Evolutionary conservation across 2,329 filamentous ascomycete species (phyloP), one percentile per base, ranked within the genome.

Genomic region (Epichloe scottii): DNA sequence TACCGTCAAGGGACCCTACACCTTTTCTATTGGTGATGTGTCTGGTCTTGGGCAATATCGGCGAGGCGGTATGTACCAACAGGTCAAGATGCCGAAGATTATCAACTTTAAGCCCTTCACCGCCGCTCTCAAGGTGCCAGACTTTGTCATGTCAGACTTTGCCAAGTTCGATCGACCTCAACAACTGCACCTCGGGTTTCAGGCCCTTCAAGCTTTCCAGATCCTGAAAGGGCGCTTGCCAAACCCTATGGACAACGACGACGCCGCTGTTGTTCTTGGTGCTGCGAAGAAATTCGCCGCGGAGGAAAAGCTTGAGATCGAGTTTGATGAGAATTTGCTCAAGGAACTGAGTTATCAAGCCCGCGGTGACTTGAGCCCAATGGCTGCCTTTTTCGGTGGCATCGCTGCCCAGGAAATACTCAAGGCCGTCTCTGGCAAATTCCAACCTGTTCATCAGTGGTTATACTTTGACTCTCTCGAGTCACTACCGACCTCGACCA

Each of bases 381-480:
- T 98, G 79, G 89, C 90, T 23, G 91, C 93, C 17, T 87, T 96
- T 70, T 97, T 96, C 63, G 93, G 93, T 66, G 93, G 93, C 59
- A 79, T 96, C 59, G 80, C 88, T 26, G 93, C 93, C 1, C 93
- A 98, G 66, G 93, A 98, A 68, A 85, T 96, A 21, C 78, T 98
- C 54, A 98, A 98, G 71, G 89, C 91, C 17, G 88, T 98, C 6
- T 98, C 93, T 49, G 93, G 93, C 59, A 98, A 98, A 70, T 98
- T 98, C 72, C 82, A 89, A 61, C 93, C 93, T n/a, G 84, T 97
- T 57, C 79, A 86, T 59, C 93, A 98, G 67, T 97, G 87, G 82
- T 78, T 98, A 66, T 97, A 98, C 74, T 94, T 96, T 60, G 93
- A 98, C 68, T 95, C 93, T 1, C 74, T 98, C n/a, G 93, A 98